These are phyloP conservation scores for Bonia amplexicaulis DNA, from an alignment of 176 grass and related monocot species.

Conservation along the genomic window DNA sequence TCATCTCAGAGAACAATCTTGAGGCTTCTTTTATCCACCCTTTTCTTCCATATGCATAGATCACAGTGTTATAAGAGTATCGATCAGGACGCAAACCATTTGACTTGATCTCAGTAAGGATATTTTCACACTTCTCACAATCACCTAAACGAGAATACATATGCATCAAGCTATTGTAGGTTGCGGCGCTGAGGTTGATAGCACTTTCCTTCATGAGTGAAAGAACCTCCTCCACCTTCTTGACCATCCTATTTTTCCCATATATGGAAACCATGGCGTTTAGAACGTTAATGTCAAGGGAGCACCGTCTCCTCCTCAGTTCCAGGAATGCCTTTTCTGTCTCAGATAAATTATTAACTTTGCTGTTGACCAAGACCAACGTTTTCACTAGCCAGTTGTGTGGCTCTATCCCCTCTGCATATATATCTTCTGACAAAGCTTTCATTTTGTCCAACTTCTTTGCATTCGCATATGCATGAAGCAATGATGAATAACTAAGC, in stretches of 20 bases:
- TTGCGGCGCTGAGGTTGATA: constrained; percentile 59
- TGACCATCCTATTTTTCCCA: constrained; percentile 70
- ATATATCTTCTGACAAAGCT: constrained; percentile 71
- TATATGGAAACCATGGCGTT: constrained; percentile 92
- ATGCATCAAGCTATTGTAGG: constrained; percentile 88
- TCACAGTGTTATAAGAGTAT: constrained; percentile 93
- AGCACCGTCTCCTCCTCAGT: constrained; percentile 47
- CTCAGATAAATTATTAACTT: constrained; percentile 61
- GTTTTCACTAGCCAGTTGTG: constrained; percentile 70
- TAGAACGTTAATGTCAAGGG: constrained; percentile 77
- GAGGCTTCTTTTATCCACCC: constrained; percentile 73
- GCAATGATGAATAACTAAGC: constrained; percentile 80
- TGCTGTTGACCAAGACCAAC: constrained; percentile 82
- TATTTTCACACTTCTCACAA: constrained; percentile 74
- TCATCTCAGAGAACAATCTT: constrained; percentile 78
- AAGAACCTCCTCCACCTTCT: constrained; percentile 71
- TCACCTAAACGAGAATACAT: constrained; percentile 82
- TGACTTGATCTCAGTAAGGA: constrained; percentile 71
- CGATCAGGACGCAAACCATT: constrained; percentile 62
- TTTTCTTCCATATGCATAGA: constrained; percentile 87
- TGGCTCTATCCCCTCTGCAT: constrained; percentile 53
- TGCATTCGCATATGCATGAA: constrained; percentile 86
- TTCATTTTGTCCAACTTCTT: constrained; percentile 60
- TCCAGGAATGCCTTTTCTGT: constrained; percentile 72
- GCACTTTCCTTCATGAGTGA: constrained; percentile 62